phyloP scores from a whole-genome alignment of 495 filamentous ascomycete species.

The Penicillium riverlandense region DNA sequence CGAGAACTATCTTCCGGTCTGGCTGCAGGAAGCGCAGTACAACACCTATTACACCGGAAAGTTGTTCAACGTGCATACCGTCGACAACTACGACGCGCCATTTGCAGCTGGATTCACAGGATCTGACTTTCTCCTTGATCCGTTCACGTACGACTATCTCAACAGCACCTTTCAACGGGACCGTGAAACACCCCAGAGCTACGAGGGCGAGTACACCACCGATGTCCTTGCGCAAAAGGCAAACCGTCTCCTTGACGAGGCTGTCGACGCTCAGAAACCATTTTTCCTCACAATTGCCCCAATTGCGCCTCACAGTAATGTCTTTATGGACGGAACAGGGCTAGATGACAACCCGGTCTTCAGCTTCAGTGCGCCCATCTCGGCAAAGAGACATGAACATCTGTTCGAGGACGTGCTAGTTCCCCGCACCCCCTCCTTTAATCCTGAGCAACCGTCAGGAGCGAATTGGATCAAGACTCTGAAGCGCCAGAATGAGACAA shows the following conservation, averaged over 20 bases:
- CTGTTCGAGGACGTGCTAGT: not conserved
- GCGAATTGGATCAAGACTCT: conserved; percentile 50
- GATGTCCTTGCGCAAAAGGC: conserved; percentile 53
- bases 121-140: not conserved
- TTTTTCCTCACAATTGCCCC: conserved; percentile 58
- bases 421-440: not conserved
- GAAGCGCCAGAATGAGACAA: conserved; percentile 35
- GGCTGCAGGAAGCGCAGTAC: conserved; percentile 54
- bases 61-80: conserved; percentile 50
- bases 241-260: conserved; percentile 47
- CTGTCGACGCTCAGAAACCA: conserved; percentile 31
- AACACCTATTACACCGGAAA: conserved; percentile 61
- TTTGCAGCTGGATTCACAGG: not conserved
- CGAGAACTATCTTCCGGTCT: conserved; percentile 50
- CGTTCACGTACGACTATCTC: conserved; percentile 50
- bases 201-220: conserved; percentile 41
- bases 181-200: conserved; percentile 38
- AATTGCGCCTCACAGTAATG: conserved; percentile 51
- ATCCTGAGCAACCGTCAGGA: conserved; percentile 33
- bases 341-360: too few relatives aligned
- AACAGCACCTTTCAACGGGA: conserved; percentile 53
- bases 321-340: conserved; percentile 12
- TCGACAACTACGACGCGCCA: conserved; percentile 37
- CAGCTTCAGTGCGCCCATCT: not conserved
- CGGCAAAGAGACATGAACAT: not conserved